A percentile compares a stretch with the other conserved stretches of the same genome.
phyloP scores from a whole-genome alignment of 2,329 filamentous ascomycete genomes.

The Monosporascus cannonballus region DNA sequence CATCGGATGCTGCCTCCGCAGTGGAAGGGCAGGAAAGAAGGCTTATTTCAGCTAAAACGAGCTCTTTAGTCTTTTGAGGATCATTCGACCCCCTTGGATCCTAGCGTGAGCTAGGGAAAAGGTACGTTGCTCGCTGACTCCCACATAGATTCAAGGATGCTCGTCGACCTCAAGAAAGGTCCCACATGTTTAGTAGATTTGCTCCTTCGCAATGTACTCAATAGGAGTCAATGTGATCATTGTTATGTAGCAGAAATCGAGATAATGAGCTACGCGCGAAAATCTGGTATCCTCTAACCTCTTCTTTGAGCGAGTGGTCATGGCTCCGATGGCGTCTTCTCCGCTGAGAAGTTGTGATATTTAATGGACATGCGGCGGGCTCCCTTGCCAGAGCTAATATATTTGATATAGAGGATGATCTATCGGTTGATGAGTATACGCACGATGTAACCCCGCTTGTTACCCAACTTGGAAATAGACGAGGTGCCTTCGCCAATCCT shows the following conservation, averaged over 20 bases:
- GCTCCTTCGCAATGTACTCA: constrained; percentile 13
- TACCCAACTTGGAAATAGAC: constrained; percentile 11
- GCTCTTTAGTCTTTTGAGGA: constrained; percentile 6
- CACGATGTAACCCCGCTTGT: constrained; percentile 14
- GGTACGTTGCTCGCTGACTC: constrained; percentile 22
- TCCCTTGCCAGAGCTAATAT: background rate
- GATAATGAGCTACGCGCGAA: background rate
- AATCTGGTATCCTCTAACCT: background rate
- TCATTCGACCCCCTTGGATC: constrained; percentile 7
- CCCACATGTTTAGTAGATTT: constrained; percentile 17
- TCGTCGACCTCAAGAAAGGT: constrained; percentile 10
- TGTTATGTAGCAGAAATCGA: constrained; percentile 19
- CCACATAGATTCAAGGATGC: constrained; percentile 20
- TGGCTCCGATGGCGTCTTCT: no score
- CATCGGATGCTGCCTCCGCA: constrained; percentile 3
- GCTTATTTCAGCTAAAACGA: constrained; percentile 7
- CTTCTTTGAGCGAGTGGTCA: no score
- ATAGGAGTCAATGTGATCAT: constrained; percentile 14
- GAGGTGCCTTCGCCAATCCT: constrained; percentile 5
- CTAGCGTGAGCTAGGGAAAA: constrained; percentile 7
- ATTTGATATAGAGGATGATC: background rate
- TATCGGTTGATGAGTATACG: constrained; percentile 5
- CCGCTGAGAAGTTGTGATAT: no score
- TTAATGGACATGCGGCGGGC: no score
- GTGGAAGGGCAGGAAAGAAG: constrained; percentile 2